These are phyloP conservation scores for Plasmodium blacklocki DNA, from an alignment of 169 alveolate species.

Conservation along the genomic window DNA sequence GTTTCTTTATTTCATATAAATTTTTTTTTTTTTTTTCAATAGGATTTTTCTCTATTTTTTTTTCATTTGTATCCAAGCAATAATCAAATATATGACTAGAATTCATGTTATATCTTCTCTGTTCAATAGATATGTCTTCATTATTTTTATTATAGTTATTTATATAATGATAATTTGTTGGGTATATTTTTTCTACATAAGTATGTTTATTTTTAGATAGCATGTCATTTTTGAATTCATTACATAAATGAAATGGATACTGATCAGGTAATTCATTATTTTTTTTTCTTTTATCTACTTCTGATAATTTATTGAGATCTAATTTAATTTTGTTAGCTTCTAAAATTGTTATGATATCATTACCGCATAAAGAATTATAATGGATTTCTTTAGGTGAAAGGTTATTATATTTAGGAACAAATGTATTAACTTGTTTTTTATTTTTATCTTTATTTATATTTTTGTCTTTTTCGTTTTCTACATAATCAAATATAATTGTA, in stretches of 20 bases:
- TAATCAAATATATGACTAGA: constrained; percentile 76
- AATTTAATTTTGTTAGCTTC: constrained; percentile 68
- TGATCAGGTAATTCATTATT: constrained; percentile 50
- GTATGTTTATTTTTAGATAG: constrained; percentile 7
- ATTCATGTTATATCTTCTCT: constrained; percentile 63
- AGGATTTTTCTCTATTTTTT: neutral
- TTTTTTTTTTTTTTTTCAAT: neutral
- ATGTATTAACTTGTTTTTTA: constrained; percentile 3
- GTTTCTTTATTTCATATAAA: neutral
- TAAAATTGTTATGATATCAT: constrained; percentile 72
- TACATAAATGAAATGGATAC: constrained; percentile 72
- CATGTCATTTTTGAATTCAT: constrained; percentile 20
- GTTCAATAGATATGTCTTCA: constrained; percentile 43
- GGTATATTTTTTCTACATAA: constrained; percentile 52
- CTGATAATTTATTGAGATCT: constrained; percentile 38
- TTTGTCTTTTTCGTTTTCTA: neutral
- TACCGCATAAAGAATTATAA: constrained; percentile 55
- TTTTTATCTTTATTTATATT: constrained; percentile 21
- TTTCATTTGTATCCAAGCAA: constrained; percentile 16
- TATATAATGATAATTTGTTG: constrained; percentile 69
- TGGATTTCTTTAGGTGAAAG: constrained; percentile 55
- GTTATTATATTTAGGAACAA: constrained; percentile 67
- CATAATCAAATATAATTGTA: constrained; percentile 56
- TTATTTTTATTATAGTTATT: constrained; percentile 65
- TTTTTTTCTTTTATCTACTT: constrained; percentile 1